phyloP scores from a whole-genome alignment of 2,329 filamentous ascomycete species.

The Myotisia sp. region DNA sequence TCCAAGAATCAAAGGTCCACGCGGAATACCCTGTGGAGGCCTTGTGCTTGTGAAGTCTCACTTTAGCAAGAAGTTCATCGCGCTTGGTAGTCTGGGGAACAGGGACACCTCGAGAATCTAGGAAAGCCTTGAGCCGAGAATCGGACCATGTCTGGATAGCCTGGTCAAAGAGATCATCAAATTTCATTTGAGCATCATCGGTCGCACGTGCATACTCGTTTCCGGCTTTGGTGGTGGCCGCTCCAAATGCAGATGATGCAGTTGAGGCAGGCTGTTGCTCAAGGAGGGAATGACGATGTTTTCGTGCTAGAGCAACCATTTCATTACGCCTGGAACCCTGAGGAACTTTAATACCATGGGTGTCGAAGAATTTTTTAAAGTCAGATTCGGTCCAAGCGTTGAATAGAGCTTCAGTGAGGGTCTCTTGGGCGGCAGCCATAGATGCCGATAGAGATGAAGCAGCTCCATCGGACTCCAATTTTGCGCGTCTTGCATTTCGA shows the following conservation, averaged over 20 bases:
- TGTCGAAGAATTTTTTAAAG: slow-evolving; percentile 85
- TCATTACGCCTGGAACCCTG: slow-evolving; percentile 87
- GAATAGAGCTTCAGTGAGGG: slow-evolving; percentile 68
- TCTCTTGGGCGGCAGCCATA: slow-evolving; percentile 55
- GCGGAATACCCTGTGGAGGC: slow-evolving; percentile 52
- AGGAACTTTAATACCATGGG: slow-evolving; percentile 76
- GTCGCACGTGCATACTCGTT: slow-evolving; percentile 68
- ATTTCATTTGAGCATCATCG: slow-evolving; percentile 48
- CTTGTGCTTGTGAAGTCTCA: slow-evolving; percentile 60
- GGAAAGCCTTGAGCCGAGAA: slow-evolving; percentile 60
- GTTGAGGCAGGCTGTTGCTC: slow-evolving; percentile 19
- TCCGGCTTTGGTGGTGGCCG: slow-evolving; percentile 59
- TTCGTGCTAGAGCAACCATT: slow-evolving; percentile 74
- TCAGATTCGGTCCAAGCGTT: slow-evolving; percentile 80
- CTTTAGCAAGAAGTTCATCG: slow-evolving; percentile 59
- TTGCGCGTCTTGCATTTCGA: slow-evolving; percentile 73
- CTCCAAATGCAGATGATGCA: slow-evolving; percentile 42
- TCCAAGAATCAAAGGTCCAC: slow-evolving; percentile 71
- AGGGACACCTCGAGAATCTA: slow-evolving; percentile 62
- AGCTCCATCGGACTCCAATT: slow-evolving; percentile 50
- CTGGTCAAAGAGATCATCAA: slow-evolving; percentile 52
- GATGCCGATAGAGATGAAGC: slow-evolving; percentile 48
- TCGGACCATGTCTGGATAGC: slow-evolving; percentile 55
- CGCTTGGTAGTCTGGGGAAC: slow-evolving; percentile 57
- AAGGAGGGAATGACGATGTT: slow-evolving; percentile 55